phyloP scores from a whole-genome alignment of 306 rosid species.

The Fragaria ananassa region DNA sequence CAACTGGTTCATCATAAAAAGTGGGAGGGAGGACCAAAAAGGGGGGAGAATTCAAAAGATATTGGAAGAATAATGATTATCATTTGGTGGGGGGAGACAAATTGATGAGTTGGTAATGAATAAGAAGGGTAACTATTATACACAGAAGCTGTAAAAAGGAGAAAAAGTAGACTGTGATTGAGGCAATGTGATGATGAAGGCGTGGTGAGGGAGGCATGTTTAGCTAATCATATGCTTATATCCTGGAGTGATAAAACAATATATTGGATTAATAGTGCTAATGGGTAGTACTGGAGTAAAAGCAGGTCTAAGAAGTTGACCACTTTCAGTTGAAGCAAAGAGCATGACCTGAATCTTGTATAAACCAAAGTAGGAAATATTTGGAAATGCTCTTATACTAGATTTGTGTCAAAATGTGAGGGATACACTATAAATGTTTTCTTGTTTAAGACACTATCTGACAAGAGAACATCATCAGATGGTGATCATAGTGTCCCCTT shows the following conservation, averaged over 20 bases:
- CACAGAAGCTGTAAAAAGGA: slow-evolving; percentile 22
- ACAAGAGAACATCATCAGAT: background rate
- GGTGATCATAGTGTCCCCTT: background rate
- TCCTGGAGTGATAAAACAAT: background rate
- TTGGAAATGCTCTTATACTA: background rate
- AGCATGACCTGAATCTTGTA: background rate
- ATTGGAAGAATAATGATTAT: slow-evolving; percentile 32
- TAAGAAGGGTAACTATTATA: slow-evolving; percentile 13
- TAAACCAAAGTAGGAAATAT: background rate
- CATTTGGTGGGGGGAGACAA: slow-evolving; percentile 40
- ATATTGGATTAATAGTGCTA: background rate
- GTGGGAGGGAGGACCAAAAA: slow-evolving; percentile 8
- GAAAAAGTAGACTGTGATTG: slow-evolving; percentile 23
- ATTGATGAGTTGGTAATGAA: slow-evolving; percentile 27
- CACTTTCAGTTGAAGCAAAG: slow-evolving; percentile 17
- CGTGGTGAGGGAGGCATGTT: slow-evolving; percentile 24
- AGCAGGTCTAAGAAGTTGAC: background rate
- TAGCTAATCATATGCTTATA: background rate
- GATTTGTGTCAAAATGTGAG: background rate
- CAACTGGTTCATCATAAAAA: slow-evolving; percentile 16
- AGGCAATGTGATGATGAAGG: slow-evolving; percentile 39
- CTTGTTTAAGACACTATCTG: background rate
- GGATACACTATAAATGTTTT: background rate
- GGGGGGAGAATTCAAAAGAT: slow-evolving; percentile 23
- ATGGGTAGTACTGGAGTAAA: background rate